Conservation (phyloP, 2,329 filamentous ascomycete genomes). For the Colletotrichum echinochloae region DNA sequence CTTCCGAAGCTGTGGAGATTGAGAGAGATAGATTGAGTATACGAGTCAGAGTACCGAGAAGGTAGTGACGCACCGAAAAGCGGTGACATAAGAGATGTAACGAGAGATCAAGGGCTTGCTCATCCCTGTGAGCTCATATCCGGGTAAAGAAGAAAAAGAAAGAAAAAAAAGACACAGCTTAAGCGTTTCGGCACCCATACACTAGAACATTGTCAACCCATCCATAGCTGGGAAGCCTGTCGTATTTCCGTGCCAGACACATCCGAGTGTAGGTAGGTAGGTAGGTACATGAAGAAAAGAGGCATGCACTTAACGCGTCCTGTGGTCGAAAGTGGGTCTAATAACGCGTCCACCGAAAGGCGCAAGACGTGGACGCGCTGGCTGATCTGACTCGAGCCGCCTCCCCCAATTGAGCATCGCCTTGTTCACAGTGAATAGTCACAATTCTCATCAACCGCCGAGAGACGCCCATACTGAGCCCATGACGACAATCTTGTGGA, state of each 20-base stretch:
- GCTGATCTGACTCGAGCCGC: neutral
- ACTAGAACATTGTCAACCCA: neutral
- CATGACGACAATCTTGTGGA: neutral
- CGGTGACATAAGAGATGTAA: neutral
- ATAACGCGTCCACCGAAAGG: constrained; percentile 13
- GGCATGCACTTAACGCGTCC: constrained; percentile 29
- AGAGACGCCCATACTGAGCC: neutral
- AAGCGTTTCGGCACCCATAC: neutral
- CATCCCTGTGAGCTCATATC: neutral
- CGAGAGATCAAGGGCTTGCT: neutral
- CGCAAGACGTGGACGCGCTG: constrained; percentile 24
- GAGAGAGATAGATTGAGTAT: neutral
- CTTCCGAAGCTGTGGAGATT: neutral
- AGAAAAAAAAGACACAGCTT: neutral
- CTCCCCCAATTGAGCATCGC: neutral
- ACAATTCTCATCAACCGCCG: neutral
- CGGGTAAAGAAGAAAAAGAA: neutral
- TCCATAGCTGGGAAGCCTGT: neutral
- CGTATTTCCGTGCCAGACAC: no score
- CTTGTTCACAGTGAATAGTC: neutral
- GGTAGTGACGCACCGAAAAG: neutral
- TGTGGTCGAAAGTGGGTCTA: neutral
- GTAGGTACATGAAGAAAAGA: neutral
- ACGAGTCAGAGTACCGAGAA: neutral
- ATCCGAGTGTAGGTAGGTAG: neutral